Percentiles rank a stretch among this genome's conserved stretches.
Evolutionary conservation across 495 filamentous ascomycete genomes (phyloP).

Genomic region (Podospora pseudocomata): DNA sequence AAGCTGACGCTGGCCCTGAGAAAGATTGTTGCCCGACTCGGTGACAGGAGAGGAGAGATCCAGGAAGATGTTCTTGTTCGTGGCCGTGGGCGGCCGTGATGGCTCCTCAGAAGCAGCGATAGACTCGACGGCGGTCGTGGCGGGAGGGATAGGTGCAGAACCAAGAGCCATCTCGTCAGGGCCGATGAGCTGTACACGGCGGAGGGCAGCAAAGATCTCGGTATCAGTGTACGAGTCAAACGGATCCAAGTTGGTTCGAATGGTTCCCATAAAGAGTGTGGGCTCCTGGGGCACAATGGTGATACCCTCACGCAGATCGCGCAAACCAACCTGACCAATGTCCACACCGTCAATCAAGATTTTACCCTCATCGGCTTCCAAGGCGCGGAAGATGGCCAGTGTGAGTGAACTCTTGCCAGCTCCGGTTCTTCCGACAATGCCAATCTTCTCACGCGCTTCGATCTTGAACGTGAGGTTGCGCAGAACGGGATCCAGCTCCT

Average conservation of each 20-base stretch:
- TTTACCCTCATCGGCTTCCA: slow-evolving; percentile 87
- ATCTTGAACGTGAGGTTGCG: slow-evolving; percentile 83
- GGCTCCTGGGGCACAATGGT: slow-evolving; percentile 99
- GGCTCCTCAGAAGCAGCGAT: slow-evolving; percentile 20
- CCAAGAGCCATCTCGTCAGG: slow-evolving; percentile 42
- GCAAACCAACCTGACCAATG: slow-evolving; percentile 81
- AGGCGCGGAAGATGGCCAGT: slow-evolving; percentile 91
- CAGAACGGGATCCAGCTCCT: slow-evolving; percentile 82
- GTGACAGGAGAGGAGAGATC: slow-evolving; percentile 80
- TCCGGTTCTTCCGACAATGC: slow-evolving; percentile 93
- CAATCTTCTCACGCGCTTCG: slow-evolving; percentile 83
- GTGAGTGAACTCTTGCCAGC: slow-evolving; percentile 97
- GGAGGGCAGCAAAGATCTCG: slow-evolving; percentile 81
- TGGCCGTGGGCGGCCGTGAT: slow-evolving; percentile 38
- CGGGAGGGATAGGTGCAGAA: slow-evolving; percentile 14
- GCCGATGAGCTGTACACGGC: slow-evolving; percentile 85
- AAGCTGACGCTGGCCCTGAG: slow-evolving; percentile 93
- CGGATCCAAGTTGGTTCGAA: slow-evolving; percentile 92
- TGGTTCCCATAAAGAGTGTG: slow-evolving; percentile 93
- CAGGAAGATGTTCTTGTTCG: slow-evolving; percentile 93
- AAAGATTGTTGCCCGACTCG: slow-evolving; percentile 93
- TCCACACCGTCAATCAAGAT: slow-evolving; percentile 90
- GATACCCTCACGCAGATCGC: slow-evolving; percentile 87
- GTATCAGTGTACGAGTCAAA: slow-evolving; percentile 89
- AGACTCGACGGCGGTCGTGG: slow-evolving; percentile 18